Evolutionary conservation across 2,329 filamentous ascomycete genomes (phyloP).

Genomic region (Teratosphaeria nubilosa): DNA sequence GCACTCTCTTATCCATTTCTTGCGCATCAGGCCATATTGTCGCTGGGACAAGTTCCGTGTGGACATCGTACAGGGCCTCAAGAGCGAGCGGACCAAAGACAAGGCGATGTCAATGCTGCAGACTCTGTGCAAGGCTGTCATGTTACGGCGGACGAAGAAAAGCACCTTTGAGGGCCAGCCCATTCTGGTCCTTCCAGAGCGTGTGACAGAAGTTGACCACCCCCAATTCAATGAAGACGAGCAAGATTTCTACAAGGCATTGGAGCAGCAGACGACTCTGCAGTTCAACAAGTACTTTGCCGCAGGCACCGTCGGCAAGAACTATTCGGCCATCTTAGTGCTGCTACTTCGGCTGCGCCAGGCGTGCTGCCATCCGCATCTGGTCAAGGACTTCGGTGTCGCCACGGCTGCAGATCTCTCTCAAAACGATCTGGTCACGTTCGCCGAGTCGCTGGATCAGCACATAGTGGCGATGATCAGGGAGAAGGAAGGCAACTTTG

Average conservation of each 20-base stretch:
- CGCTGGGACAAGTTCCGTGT: slow-evolving; percentile 52
- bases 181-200: slow-evolving; percentile 57
- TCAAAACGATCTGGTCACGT: slow-evolving; percentile 47
- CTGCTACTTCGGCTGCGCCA: slow-evolving; percentile 71
- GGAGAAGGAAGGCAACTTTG: slow-evolving; percentile 48
- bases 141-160: slow-evolving; percentile 73
- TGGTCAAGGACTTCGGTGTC: slow-evolving; percentile 56
- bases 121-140: slow-evolving; percentile 65
- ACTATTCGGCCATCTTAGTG: slow-evolving; percentile 73
- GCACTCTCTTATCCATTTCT: slow-evolving; percentile 66
- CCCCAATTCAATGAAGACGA: slow-evolving; percentile 60
- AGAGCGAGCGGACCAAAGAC: slow-evolving; percentile 25
- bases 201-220: slow-evolving; percentile 51
- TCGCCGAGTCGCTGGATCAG: slow-evolving; percentile 51
- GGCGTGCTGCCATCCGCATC: slow-evolving; percentile 66
- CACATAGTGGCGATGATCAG: slow-evolving; percentile 60
- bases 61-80: slow-evolving; percentile 46
- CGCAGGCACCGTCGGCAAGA: slow-evolving; percentile 55
- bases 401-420: slow-evolving; percentile 38
- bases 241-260: slow-evolving; percentile 50
- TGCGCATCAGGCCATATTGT: slow-evolving; percentile 66
- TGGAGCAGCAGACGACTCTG: slow-evolving; percentile 58
- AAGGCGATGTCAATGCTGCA: slow-evolving; percentile 61
- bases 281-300: slow-evolving; percentile 69
- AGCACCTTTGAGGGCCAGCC: slow-evolving; percentile 71